Percentiles rank a stretch among this genome's conserved stretches.
Conservation (phyloP, 495 filamentous ascomycete genomes). For the Aspergillus steynii region DNA sequence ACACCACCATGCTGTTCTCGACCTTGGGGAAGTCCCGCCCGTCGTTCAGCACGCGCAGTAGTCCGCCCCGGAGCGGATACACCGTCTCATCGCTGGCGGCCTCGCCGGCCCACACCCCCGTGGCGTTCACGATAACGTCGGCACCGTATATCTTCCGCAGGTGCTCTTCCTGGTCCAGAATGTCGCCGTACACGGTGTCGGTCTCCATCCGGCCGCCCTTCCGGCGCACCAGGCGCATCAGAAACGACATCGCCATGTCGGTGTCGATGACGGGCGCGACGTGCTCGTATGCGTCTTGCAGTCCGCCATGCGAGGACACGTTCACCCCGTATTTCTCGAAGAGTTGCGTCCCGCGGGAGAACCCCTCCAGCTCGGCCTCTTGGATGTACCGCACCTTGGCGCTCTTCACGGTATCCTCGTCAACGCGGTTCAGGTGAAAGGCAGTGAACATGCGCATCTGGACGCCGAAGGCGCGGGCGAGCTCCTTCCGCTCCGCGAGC, state of each 20-base stretch:
- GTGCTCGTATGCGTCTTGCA: slow-evolving; percentile 49
- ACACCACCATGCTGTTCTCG: slow-evolving; percentile 39
- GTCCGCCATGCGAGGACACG: slow-evolving; percentile 38
- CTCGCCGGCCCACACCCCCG: slow-evolving; percentile 38
- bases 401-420: slow-evolving; percentile 32
- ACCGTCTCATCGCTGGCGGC: slow-evolving; percentile 38
- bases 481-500: slow-evolving; percentile 32
- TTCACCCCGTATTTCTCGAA: slow-evolving; percentile 38
- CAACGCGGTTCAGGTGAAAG: slow-evolving; percentile 38
- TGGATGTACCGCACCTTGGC: slow-evolving; percentile 30
- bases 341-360: slow-evolving; percentile 36
- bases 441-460: slow-evolving; percentile 41
- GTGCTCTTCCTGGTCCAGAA: slow-evolving; percentile 38
- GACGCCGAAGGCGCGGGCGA: slow-evolving; percentile 38
- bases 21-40: slow-evolving; percentile 49
- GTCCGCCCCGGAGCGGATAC: slow-evolving; percentile 47
- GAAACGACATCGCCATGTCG: slow-evolving; percentile 47
- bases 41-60: slow-evolving; percentile 53
- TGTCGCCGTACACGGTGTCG: slow-evolving; percentile 38
- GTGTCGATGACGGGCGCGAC: slow-evolving; percentile 52
- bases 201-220: slow-evolving; percentile 49
- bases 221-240: slow-evolving; percentile 41
- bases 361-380: slow-evolving; percentile 34
- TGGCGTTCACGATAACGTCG: slow-evolving; percentile 50
- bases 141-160: slow-evolving; percentile 37